Conservation (phyloP, 2,329 filamentous ascomycete species). For the Pestalotiopsis sp. region DNA sequence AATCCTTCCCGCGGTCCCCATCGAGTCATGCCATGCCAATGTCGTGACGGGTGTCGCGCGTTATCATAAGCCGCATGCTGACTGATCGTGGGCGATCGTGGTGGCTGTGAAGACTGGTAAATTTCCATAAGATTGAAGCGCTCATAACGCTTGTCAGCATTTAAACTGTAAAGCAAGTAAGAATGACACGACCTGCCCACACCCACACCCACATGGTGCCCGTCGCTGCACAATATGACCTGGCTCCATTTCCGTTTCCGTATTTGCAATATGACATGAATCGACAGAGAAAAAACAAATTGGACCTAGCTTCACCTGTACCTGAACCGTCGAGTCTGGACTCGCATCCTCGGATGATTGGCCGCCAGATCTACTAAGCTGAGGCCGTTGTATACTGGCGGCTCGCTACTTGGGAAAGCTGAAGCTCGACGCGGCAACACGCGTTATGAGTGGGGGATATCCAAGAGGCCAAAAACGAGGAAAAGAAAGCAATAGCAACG, state of each 20-base stretch:
- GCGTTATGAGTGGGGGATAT: no score
- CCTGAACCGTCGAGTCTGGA: not conserved
- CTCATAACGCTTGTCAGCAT: no score
- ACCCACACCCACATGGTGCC: not conserved
- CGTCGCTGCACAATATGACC: not conserved
- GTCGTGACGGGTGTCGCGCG: not conserved
- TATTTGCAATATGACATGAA: constrained; percentile 1
- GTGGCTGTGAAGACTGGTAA: not conserved
- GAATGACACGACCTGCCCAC: not conserved
- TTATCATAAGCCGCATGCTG: not conserved
- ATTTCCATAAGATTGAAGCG: no score
- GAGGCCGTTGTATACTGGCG: not conserved
- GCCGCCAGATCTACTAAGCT: not conserved
- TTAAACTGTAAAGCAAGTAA: not conserved
- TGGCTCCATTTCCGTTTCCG: not conserved
- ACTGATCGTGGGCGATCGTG: not conserved
- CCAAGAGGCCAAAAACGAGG: no score
- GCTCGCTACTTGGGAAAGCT: not conserved
- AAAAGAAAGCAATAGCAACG: no score
- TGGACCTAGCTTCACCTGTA: constrained; percentile 1
- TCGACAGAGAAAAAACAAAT: not conserved
- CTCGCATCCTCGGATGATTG: not conserved
- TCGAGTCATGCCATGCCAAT: constrained; percentile 4
- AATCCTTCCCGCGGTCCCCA: constrained; percentile 1
- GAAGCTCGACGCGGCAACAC: no score